Conservation (phyloP, 345 rosid species). For the Draba incana region DNA sequence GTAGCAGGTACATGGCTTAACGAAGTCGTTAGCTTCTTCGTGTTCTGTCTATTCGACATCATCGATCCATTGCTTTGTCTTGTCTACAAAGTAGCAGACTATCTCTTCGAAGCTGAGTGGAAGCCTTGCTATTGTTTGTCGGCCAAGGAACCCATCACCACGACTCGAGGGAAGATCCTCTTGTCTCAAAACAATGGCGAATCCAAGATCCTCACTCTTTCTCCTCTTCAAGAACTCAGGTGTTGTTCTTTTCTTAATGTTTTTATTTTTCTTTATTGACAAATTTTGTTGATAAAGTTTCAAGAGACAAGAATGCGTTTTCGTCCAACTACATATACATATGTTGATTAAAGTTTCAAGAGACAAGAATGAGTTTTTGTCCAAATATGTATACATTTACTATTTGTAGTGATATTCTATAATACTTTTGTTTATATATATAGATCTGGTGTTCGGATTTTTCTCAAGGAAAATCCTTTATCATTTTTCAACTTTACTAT, state of each 20-base stretch:
- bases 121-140: constrained; percentile 83
- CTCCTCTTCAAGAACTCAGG: constrained; percentile 40
- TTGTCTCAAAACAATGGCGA: constrained; percentile 42
- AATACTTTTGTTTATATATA: neutral
- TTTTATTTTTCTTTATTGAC: neutral
- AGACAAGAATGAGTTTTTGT: neutral
- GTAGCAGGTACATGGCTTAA: constrained; percentile 51
- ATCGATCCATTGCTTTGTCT: constrained; percentile 68
- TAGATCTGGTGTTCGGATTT: neutral
- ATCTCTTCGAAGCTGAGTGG: constrained; percentile 83
- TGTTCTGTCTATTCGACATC: constrained; percentile 79
- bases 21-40: constrained; percentile 68
- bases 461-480: neutral
- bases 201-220: constrained; percentile 42
- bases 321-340: neutral
- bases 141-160: constrained; percentile 63
- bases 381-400: neutral
- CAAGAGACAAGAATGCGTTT: neutral
- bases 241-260: neutral
- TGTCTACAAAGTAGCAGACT: constrained; percentile 72
- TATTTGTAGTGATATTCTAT: neutral
- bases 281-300: neutral
- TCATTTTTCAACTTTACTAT: neutral
- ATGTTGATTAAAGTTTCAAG: neutral
- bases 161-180: constrained; percentile 44